Conservation (phyloP, 2,329 filamentous ascomycete genomes). For the Hirsutella rhossiliensis region DNA sequence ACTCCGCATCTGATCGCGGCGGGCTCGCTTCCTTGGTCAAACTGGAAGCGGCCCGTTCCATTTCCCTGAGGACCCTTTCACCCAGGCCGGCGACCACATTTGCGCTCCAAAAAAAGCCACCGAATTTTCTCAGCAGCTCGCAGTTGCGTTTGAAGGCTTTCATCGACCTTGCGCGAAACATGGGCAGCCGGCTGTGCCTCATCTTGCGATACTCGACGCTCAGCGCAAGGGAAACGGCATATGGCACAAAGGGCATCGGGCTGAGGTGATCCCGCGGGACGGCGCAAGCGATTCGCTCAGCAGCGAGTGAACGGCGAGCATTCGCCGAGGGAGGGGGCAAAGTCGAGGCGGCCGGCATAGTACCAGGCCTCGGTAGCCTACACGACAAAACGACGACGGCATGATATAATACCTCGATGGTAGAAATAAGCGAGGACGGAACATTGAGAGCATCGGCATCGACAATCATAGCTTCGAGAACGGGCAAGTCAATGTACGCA, state of each 20-base stretch:
- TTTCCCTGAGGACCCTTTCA: conserved; percentile 41
- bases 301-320: conserved; percentile 43
- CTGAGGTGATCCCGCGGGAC: conserved; percentile 38
- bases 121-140: conserved; percentile 36
- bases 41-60: conserved; percentile 39
- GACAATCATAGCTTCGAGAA: conserved; percentile 45
- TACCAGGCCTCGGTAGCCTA: conserved; percentile 33
- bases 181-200: conserved; percentile 45
- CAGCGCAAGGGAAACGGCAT: conserved; percentile 47
- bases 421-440: conserved; percentile 39
- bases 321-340: conserved; percentile 37
- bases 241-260: conserved; percentile 47
- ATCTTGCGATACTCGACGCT: conserved; percentile 53
- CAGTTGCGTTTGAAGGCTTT: conserved; percentile 42
- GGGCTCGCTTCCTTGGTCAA: conserved; percentile 25
- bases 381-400: conserved; percentile 52
- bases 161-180: conserved; percentile 45
- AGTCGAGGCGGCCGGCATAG: conserved; percentile 25
- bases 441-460: conserved; percentile 38
- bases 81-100: conserved; percentile 42
- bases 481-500: conserved; percentile 39
- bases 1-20: conserved; percentile 8
- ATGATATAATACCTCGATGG: conserved; percentile 52
- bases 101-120: conserved; percentile 46
- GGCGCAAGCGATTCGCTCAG: conserved; percentile 44